Percentiles rank a stretch among this genome's conserved stretches.
These are phyloP conservation scores for Delphinella strobiligena DNA, from an alignment of 2,329 filamentous ascomycete species.

Conservation along the genomic window DNA sequence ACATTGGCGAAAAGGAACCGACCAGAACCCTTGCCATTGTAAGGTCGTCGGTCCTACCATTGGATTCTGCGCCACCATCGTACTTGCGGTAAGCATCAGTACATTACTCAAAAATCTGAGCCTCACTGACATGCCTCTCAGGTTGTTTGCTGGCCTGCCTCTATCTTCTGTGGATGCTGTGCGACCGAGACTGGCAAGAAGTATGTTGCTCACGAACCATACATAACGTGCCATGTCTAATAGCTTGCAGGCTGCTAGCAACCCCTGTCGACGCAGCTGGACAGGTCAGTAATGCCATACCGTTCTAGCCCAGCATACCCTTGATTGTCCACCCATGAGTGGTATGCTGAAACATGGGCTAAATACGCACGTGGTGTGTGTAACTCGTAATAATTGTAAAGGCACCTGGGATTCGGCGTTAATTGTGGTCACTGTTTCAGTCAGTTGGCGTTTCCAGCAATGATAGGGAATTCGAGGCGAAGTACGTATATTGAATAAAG, in stretches of 20 bases:
- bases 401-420: too few species aligned
- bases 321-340: too few species aligned
- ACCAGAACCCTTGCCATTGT: conserved; percentile 26
- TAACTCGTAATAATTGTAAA: too few species aligned
- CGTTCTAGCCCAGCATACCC: conserved; percentile 13
- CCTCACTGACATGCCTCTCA: conserved; percentile 3
- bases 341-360: too few species aligned
- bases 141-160: conserved; percentile 26
- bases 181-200: conserved; percentile 24
- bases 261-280: conserved; percentile 21
- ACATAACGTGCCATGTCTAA: background rate
- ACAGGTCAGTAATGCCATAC: conserved; percentile 21
- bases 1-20: conserved; percentile 6
- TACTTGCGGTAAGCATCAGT: conserved; percentile 16
- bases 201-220: conserved; percentile 1
- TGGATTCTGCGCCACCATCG: conserved; percentile 21
- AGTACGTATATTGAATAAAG: too few species aligned
- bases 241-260: conserved; percentile 21
- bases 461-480: too few species aligned
- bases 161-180: conserved; percentile 25
- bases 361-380: too few species aligned
- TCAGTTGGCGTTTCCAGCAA: too few species aligned
- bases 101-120: background rate
- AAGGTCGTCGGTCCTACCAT: conserved; percentile 27
- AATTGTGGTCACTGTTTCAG: too few species aligned